These are phyloP conservation scores for Suillus clintonianus DNA, from an alignment of 768 basidiomycete genomes.

Conservation along the genomic window DNA sequence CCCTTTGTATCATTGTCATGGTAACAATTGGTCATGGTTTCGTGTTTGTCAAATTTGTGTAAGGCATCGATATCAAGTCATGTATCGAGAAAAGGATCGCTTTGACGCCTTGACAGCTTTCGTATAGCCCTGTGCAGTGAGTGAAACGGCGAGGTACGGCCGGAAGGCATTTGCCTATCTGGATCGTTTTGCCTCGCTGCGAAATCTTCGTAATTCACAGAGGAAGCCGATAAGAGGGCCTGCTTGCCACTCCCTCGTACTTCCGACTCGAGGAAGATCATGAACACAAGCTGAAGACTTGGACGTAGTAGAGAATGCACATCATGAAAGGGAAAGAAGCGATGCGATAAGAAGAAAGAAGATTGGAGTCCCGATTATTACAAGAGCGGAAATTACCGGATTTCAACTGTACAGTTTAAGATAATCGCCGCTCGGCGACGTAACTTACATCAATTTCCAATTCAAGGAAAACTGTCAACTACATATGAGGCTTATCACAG, in stretches of 20 bases:
- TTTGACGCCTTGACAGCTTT: not conserved
- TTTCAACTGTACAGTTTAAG: not conserved
- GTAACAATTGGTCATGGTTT: not conserved
- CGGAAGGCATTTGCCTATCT: slow-evolving; percentile 11
- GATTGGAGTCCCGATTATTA: not conserved
- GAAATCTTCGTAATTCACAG: not conserved
- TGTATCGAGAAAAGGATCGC: not conserved
- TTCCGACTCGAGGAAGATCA: slow-evolving; percentile 12
- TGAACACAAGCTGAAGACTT: not conserved
- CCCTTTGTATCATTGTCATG: slow-evolving; percentile 7
- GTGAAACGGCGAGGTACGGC: not conserved
- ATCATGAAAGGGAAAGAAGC: slow-evolving; percentile 1
- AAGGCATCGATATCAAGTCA: slow-evolving; percentile 1
- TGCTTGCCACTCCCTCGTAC: slow-evolving; percentile 9
- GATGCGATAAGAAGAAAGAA: not conserved
- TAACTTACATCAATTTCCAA: not conserved
- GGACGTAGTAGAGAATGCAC: not conserved
- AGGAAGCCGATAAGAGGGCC: slow-evolving; percentile 10
- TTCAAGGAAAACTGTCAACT: too few relatives aligned
- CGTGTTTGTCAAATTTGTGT: not conserved
- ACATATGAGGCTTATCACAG: too few relatives aligned
- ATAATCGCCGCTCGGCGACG: too few relatives aligned
- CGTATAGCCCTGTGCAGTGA: slow-evolving; percentile 1
- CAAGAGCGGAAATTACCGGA: not conserved
- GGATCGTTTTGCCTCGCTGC: slow-evolving; percentile 3